These are phyloP conservation scores for Dactylellina sp. DNA, from an alignment of 2,329 filamentous ascomycete species.

Conservation along the genomic window DNA sequence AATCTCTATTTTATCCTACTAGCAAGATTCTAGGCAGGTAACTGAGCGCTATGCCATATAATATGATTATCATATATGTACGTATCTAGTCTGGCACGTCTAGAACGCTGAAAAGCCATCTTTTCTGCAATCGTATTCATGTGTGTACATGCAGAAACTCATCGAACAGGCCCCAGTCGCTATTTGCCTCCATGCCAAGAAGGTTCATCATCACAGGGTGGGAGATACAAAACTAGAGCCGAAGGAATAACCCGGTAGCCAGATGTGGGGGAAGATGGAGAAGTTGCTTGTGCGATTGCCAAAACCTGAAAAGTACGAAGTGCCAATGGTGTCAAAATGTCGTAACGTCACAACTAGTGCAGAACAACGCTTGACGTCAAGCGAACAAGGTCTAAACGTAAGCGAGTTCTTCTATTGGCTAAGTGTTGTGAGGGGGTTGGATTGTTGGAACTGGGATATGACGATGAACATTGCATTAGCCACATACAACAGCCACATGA, in stretches of 20 bases:
- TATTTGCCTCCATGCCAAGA: constrained; percentile 40
- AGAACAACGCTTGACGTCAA: constrained; percentile 50
- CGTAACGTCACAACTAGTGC: constrained; percentile 29
- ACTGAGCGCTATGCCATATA: constrained; percentile 21
- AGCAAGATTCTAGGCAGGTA: constrained; percentile 17
- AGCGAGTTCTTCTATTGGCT: constrained; percentile 27
- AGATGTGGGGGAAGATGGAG: constrained; percentile 4
- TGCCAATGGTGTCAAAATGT: constrained; percentile 53
- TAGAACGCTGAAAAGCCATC: constrained; percentile 22
- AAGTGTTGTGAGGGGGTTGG: constrained; percentile 9
- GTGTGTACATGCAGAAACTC: background rate
- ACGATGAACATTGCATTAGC: constrained; percentile 9
- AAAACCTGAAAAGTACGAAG: constrained; percentile 40
- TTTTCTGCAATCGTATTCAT: constrained; percentile 10
- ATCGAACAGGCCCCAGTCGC: too few species aligned
- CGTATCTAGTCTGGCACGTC: constrained; percentile 27
- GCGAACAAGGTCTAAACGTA: constrained; percentile 7
- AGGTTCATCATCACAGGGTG: background rate
- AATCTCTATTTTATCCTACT: constrained; percentile 16
- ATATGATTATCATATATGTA: constrained; percentile 38
- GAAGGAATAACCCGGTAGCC: background rate
- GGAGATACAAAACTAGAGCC: background rate
- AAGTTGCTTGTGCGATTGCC: constrained; percentile 7
- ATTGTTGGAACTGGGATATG: background rate
- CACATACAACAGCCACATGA: constrained; percentile 34